Conservation (phyloP, 2,329 filamentous ascomycete species). For the Trichophyton simii region DNA sequence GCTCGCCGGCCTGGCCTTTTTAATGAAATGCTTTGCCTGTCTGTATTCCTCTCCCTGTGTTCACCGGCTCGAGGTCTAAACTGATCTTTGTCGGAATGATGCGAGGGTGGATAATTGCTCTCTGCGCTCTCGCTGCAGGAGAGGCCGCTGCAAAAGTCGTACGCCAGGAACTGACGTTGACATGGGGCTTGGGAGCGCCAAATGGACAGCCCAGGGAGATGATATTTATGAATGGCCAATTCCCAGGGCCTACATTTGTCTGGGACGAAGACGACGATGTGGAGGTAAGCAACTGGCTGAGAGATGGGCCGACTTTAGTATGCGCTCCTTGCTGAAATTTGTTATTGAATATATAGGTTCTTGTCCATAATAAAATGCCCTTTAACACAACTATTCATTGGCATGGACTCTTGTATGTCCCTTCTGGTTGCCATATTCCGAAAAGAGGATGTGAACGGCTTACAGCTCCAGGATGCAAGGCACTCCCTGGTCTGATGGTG, state of each 20-base stretch:
- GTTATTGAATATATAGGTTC: slow-evolving; percentile 3
- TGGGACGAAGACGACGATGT: slow-evolving; percentile 9
- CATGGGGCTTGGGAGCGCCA: slow-evolving; percentile 13
- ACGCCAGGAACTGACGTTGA: neutral
- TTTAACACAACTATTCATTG: slow-evolving; percentile 14
- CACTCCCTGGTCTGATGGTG: slow-evolving; percentile 16
- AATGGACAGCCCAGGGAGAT: slow-evolving; percentile 14
- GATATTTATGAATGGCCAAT: slow-evolving; percentile 13
- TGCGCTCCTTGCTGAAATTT: neutral
- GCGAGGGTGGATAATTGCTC: neutral
- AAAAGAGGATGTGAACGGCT: neutral
- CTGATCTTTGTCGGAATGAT: neutral
- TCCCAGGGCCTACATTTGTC: slow-evolving; percentile 15
- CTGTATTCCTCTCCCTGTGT: neutral
- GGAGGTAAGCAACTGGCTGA: slow-evolving; percentile 4
- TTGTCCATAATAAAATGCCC: slow-evolving; percentile 10
- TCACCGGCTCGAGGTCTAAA: neutral
- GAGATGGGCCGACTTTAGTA: neutral
- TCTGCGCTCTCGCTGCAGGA: neutral
- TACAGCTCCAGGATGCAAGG: slow-evolving; percentile 9
- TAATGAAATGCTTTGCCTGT: neutral
- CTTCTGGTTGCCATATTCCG: slow-evolving; percentile 11
- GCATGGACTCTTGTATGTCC: slow-evolving; percentile 14
- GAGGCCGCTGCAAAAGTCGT: neutral
- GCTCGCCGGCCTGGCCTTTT: neutral